Percentiles rank a stretch among this genome's conserved stretches.
phyloP scores from a whole-genome alignment of 495 filamentous ascomycete genomes.

The Antarctomyces pellizariae region DNA sequence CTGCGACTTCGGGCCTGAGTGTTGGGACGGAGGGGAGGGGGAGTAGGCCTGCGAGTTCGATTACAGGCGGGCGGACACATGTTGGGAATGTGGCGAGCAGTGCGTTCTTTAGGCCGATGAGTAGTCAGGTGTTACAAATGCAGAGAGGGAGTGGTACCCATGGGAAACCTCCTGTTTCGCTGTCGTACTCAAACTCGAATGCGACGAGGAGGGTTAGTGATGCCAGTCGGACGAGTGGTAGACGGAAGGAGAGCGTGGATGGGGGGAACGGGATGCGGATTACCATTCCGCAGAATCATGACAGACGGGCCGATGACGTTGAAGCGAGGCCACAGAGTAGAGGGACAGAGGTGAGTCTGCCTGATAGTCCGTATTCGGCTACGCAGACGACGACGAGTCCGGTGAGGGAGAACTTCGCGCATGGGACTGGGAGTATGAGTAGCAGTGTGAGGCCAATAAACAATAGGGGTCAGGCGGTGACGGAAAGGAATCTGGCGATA shows the following conservation, averaged over 20 bases:
- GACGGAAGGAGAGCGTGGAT: constrained; percentile 5
- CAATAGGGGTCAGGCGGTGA: constrained; percentile 24
- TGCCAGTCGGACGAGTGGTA: background rate
- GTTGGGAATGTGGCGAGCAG: no score
- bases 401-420: constrained; percentile 32
- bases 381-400: constrained; percentile 59
- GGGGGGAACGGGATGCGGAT: constrained; percentile 5
- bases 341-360: constrained; percentile 58
- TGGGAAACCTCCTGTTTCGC: no score
- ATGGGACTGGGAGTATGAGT: constrained; percentile 40
- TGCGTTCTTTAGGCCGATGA: constrained; percentile 92
- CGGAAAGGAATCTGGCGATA: constrained; percentile 27
- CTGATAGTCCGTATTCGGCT: constrained; percentile 32
- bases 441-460: constrained; percentile 58
- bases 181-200: constrained; percentile 17
- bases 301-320: constrained; percentile 20
- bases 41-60: no score
- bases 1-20: no score
- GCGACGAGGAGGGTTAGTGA: constrained; percentile 10
- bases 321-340: constrained; percentile 35
- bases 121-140: constrained; percentile 80
- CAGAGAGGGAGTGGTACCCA: constrained; percentile 64
- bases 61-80: no score
- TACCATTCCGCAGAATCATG: constrained; percentile 8
- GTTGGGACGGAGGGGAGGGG: no score